Conservation (phyloP, 83 land plant species). For the Diphasiastrum complanatum region DNA sequence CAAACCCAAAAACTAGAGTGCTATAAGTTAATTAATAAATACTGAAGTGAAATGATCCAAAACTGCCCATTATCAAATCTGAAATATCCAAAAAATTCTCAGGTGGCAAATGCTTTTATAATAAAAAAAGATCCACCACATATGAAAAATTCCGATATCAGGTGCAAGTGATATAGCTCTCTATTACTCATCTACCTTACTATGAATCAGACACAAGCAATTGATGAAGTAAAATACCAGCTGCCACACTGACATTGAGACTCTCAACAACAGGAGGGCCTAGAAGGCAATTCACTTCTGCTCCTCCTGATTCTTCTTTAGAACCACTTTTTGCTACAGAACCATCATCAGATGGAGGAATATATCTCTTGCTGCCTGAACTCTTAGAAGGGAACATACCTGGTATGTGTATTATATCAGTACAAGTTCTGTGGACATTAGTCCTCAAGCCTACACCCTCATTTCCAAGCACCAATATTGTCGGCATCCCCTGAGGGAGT, state of each 20-base stretch:
- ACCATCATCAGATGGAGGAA: constrained; percentile 8
- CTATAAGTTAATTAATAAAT: no score
- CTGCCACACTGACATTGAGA: constrained; percentile 97
- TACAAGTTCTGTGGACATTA: constrained; percentile 75
- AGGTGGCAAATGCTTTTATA: no score
- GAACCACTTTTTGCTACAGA: constrained; percentile 7
- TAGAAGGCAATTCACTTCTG: constrained; percentile 38
- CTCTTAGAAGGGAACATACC: constrained; percentile 37
- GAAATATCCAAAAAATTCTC: no score
- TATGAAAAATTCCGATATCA: no score
- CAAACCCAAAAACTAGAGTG: no score
- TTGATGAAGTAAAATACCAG: constrained; percentile 87
- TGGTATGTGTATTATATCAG: constrained; percentile 61
- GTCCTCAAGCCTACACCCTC: constrained; percentile 93
- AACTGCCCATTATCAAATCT: no score
- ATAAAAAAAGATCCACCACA: no score
- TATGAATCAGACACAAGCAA: no score
- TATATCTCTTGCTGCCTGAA: neutral
- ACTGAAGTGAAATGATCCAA: no score
- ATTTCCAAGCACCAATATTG: constrained; percentile 86
- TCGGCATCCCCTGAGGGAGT: constrained; percentile 56
- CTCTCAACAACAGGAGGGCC: constrained; percentile 74
- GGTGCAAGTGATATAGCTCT: no score
- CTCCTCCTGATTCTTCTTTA: constrained; percentile 5
- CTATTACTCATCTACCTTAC: no score